Evolutionary conservation across 2,329 filamentous ascomycete species (phyloP).

Genomic region (Colletotrichum camelliae): DNA sequence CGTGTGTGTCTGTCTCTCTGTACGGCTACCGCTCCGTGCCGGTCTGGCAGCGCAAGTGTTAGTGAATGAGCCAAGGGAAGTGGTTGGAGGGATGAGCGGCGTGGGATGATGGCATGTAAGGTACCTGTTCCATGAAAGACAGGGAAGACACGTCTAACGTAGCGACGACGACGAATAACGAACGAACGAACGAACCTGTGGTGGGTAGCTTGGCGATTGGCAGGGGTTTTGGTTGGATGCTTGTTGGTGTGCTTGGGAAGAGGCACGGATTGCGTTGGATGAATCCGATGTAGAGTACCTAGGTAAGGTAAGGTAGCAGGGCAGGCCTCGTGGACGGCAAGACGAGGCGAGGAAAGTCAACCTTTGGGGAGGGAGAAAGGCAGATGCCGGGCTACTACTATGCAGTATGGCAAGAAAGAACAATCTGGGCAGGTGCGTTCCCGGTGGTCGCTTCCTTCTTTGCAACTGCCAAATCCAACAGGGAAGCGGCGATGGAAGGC

Average conservation of each 20-base stretch:
- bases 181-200: neutral
- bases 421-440: neutral
- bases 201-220: constrained; percentile 1
- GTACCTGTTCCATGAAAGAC: neutral
- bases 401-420: neutral
- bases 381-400: neutral
- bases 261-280: neutral
- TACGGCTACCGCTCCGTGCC: neutral
- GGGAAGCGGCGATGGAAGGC: neutral
- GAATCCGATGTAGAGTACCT: neutral
- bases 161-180: neutral
- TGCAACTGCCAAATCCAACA: neutral
- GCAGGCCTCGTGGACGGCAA: neutral
- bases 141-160: neutral
- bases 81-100: neutral
- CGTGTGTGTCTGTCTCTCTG: neutral
- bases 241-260: neutral
- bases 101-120: neutral
- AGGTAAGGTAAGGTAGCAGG: neutral
- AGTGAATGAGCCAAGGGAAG: neutral
- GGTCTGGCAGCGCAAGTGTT: constrained; percentile 1
- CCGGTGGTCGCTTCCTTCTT: neutral
- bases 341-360: neutral
- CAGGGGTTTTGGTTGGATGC: neutral
- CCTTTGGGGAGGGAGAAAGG: neutral